Percentiles rank a stretch among this genome's conserved stretches.
Evolutionary conservation across 2,329 filamentous ascomycete genomes (phyloP).

Genomic region (Beauveria scarabaeidicola): DNA sequence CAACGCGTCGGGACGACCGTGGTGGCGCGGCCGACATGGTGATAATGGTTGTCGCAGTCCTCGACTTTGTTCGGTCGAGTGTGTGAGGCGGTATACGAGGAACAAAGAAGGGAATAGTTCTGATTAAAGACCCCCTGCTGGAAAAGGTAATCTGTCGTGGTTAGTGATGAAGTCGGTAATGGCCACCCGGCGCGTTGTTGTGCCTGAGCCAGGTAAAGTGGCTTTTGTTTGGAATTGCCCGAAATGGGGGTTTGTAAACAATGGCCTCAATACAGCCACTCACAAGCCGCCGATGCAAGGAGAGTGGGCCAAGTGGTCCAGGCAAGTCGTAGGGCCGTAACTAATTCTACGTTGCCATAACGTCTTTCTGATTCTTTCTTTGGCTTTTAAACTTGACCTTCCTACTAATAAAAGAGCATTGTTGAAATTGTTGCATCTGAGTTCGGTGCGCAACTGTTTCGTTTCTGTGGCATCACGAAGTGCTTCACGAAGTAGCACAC

Average conservation of each 20-base stretch:
- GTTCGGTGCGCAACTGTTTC: not conserved
- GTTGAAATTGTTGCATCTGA: not conserved
- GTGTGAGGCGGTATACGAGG: not conserved
- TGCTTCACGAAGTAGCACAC: not conserved
- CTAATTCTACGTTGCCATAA: too few relatives aligned
- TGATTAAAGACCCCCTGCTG: not conserved
- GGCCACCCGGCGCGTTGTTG: slow-evolving; percentile 16
- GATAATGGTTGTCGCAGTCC: not conserved
- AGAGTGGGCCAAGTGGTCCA: not conserved
- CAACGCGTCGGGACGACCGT: slow-evolving; percentile 33
- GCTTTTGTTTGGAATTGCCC: slow-evolving; percentile 31
- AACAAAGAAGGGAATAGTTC: not conserved
- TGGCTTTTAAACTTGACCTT: too few relatives aligned
- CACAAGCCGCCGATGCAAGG: not conserved
- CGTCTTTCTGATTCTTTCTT: not conserved
- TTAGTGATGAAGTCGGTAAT: slow-evolving; percentile 5
- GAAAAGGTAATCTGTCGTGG: not conserved
- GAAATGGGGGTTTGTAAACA: slow-evolving; percentile 34
- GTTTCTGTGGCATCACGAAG: not conserved
- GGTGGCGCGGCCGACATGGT: slow-evolving; percentile 32
- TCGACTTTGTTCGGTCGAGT: not conserved
- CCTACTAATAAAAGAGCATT: too few relatives aligned
- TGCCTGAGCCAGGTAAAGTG: not conserved
- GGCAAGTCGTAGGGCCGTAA: not conserved
- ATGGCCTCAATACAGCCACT: slow-evolving; percentile 14